Percentiles rank a stretch among this genome's conserved stretches.
Evolutionary conservation across 2,329 filamentous ascomycete species (phyloP).

Genomic region (Didymosphaeria variabile): DNA sequence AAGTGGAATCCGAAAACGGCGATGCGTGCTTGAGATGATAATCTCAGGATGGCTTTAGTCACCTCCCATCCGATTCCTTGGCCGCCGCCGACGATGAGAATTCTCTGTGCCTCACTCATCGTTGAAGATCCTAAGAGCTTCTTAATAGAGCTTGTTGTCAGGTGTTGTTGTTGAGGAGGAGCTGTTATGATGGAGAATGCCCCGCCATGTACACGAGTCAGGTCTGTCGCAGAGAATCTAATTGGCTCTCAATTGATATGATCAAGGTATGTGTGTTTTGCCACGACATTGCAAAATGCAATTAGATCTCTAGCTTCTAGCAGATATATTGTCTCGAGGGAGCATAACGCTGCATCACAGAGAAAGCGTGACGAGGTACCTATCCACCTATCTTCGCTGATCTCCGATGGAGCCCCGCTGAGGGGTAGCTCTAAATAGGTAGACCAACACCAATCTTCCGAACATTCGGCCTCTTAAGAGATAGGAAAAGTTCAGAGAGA

Average conservation of each 20-base stretch:
- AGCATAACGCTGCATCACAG: neutral
- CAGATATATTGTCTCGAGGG: neutral
- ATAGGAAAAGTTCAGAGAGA: neutral
- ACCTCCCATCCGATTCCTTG: constrained; percentile 34
- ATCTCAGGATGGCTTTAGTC: constrained; percentile 24
- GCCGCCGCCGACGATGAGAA: constrained; percentile 37
- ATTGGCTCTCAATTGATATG: neutral
- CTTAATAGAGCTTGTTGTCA: neutral
- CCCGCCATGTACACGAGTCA: neutral
- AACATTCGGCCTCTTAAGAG: neutral
- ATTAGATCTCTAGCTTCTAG: neutral
- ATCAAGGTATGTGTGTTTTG: neutral
- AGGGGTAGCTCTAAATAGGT: neutral
- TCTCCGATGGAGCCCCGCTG: constrained; percentile 7
- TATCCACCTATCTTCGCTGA: neutral
- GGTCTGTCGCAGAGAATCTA: neutral
- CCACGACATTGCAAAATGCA: neutral
- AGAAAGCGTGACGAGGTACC: neutral
- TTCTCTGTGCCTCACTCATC: constrained; percentile 23
- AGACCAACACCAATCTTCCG: neutral
- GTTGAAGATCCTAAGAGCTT: neutral
- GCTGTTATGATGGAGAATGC: neutral
- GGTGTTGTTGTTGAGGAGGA: neutral
- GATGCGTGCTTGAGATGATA: constrained; percentile 12
- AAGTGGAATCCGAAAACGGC: constrained; percentile 20